Evolutionary conservation across 1,139 yeast genomes (phyloP), one percentile per base, ranked within the genome.

Genomic region (Yamadazyma pseudoaaseri): DNA sequence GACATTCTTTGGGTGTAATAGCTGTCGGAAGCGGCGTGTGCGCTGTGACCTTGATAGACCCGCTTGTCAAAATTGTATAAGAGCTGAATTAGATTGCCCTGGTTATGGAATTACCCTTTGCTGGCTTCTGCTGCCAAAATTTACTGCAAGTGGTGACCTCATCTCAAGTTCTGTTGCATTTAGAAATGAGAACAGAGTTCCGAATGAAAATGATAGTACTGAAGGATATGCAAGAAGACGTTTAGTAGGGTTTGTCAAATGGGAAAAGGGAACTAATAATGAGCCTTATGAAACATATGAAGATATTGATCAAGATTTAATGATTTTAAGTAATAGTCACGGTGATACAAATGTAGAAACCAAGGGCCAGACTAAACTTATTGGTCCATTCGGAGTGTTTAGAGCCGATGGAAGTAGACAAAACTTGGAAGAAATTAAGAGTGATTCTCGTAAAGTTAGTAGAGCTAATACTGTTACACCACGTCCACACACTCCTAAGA

Each of bases 371-470:
- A 81, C 94, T 0, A 72, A 76, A 58, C 54, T 76, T 10, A 59
- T 75, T 34, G 95, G 96, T 0, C 95, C 95, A 8, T 89, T 87
- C 63, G 96, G 95, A 1, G 95, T 86, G 1, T 86, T 89, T 49
- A 45, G 43, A 9, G 18, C 29, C 4, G 25, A 22, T 22, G 13
- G 13, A 6, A 11, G 13, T 9, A 9, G 6, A 6, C 25, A 22
- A n/a, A n/a, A 6, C 6, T 6, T 6, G 12, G 25, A 11, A 6
- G n/a, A 6, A 8, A 12, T 22, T 6, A 22, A 22, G 7, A n/a
- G 25, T 22, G 20, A 18, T 18, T 6, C 8, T 18, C 8, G 8
- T 18, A 18, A 6, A 7, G 20, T 9, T 18, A 18, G 20, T 18
- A 9, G 8, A 7, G 9, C 20, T 18, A 9, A 6, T 9, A 18